Evolutionary conservation across 1,284 basidiomycete genomes (phyloP).

Genomic region (Puccinia triticina): DNA sequence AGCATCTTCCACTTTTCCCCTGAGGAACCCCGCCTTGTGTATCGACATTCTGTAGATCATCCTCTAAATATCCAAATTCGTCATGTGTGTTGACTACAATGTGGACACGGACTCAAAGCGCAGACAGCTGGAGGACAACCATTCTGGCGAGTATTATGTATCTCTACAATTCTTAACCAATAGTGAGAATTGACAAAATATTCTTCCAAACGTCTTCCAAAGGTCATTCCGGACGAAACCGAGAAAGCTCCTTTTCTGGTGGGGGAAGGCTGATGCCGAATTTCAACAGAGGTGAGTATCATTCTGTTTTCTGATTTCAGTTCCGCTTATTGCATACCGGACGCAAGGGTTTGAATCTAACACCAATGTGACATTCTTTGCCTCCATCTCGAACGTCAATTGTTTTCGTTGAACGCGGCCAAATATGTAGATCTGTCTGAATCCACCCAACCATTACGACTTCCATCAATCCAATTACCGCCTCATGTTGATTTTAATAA

Average conservation of each 20-base stretch:
- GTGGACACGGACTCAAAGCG: background rate
- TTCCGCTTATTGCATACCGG: background rate
- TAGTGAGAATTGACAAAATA: background rate
- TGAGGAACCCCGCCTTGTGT: background rate
- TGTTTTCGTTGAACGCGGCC: background rate
- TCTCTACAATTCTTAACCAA: background rate
- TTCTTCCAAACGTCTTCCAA: background rate
- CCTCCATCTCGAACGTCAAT: background rate
- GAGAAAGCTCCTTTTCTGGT: background rate
- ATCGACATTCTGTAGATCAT: background rate
- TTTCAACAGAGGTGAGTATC: background rate
- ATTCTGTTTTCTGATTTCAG: background rate
- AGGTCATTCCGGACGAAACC: background rate
- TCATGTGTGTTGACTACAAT: background rate
- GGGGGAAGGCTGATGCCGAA: background rate
- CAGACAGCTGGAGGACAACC: background rate
- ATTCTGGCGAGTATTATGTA: background rate
- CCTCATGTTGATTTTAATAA: background rate
- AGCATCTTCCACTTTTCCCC: background rate
- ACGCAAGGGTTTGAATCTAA: background rate
- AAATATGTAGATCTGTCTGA: background rate
- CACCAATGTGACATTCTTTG: background rate
- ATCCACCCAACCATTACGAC: conserved; percentile 2
- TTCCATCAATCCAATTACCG: conserved; percentile 25
- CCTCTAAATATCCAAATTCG: background rate